A percentile compares a stretch with the other conserved stretches of the same genome.
Conservation (phyloP, 2,329 filamentous ascomycete species). For the Phyllosticta capitalensis region DNA sequence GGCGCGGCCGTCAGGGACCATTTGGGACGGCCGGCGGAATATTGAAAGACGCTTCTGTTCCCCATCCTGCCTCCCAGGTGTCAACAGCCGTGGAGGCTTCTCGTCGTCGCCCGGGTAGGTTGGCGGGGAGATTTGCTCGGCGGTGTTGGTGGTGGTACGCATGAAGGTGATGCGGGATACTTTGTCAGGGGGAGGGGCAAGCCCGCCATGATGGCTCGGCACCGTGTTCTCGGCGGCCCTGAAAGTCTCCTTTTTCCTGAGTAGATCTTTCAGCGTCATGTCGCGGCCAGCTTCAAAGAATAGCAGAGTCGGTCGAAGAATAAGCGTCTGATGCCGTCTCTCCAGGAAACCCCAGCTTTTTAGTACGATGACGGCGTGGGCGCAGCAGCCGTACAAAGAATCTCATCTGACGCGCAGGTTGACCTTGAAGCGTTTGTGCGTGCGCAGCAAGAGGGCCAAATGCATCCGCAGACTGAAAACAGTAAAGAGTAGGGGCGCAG, state of each 20-base stretch:
- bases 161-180: constrained; percentile 67
- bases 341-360: neutral
- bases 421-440: constrained; percentile 8
- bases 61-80: constrained; percentile 13
- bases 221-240: constrained; percentile 19
- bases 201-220: constrained; percentile 12
- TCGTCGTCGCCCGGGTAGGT: constrained; percentile 36
- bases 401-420: constrained; percentile 8
- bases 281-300: neutral
- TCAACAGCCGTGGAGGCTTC: constrained; percentile 8
- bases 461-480: neutral
- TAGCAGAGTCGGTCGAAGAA: neutral
- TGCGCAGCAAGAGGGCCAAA: neutral
- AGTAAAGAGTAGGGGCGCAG: neutral
- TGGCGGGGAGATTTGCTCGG: constrained; percentile 70
- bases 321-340: neutral
- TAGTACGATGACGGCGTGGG: neutral
- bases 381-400: neutral
- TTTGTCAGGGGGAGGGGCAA: constrained; percentile 20
- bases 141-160: constrained; percentile 69
- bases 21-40: constrained; percentile 16
- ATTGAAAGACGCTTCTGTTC: constrained; percentile 20
- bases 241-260: constrained; percentile 54
- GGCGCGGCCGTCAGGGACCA: constrained; percentile 13
- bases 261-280: constrained; percentile 52